A percentile compares a stretch with the other conserved stretches of the same genome.
Conservation (phyloP, 1,284 basidiomycete species). For the Mycosarcoma mackinlayi region DNA sequence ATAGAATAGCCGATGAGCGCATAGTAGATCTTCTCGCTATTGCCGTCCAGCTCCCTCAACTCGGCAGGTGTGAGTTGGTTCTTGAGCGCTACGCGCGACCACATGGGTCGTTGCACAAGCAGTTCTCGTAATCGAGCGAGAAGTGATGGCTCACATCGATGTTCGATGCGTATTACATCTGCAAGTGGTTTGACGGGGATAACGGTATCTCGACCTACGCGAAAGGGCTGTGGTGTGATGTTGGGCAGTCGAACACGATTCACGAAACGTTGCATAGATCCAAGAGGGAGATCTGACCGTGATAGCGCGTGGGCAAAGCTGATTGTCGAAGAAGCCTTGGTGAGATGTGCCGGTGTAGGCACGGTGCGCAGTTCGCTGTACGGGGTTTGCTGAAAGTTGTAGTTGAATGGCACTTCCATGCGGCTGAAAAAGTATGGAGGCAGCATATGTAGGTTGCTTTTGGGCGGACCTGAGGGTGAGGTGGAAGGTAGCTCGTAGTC, state of each 20-base stretch:
- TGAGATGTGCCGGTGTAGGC: slow-evolving; percentile 6
- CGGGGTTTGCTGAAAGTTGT: slow-evolving; percentile 52
- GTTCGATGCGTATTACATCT: slow-evolving; percentile 36
- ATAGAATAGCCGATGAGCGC: slow-evolving; percentile 79
- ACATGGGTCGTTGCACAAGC: slow-evolving; percentile 79
- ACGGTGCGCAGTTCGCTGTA: slow-evolving; percentile 48
- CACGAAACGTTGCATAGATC: slow-evolving; percentile 37
- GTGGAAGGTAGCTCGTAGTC: slow-evolving; percentile 35
- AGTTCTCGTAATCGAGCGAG: slow-evolving; percentile 21
- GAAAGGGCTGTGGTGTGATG: slow-evolving; percentile 41
- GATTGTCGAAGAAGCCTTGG: background rate
- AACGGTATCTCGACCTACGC: slow-evolving; percentile 13
- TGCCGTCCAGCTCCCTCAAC: slow-evolving; percentile 73
- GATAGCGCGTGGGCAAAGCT: slow-evolving; percentile 17
- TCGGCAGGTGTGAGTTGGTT: slow-evolving; percentile 82
- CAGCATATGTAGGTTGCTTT: slow-evolving; percentile 54
- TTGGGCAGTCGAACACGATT: slow-evolving; percentile 41
- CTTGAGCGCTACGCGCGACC: slow-evolving; percentile 84
- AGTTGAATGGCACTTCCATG: slow-evolving; percentile 54
- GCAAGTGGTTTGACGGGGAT: slow-evolving; percentile 21
- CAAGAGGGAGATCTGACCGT: background rate
- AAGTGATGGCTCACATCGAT: slow-evolving; percentile 20
- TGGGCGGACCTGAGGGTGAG: background rate
- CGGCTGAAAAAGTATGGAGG: slow-evolving; percentile 63
- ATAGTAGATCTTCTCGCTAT: slow-evolving; percentile 69